Evolutionary conservation across 2,329 filamentous ascomycete species (phyloP).

Genomic region (Fusarium succisae): DNA sequence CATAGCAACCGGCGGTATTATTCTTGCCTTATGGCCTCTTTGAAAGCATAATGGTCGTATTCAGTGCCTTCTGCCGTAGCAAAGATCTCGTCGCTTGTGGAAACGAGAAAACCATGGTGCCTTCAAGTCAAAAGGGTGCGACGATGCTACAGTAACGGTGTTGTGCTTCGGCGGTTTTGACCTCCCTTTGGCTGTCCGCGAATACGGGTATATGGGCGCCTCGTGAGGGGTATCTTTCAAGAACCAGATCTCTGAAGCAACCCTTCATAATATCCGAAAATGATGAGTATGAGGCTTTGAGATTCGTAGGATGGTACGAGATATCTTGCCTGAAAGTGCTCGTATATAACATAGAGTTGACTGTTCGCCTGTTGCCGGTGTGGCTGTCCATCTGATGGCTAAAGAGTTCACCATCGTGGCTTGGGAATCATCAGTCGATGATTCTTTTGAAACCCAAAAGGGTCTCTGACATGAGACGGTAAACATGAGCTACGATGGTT

Average conservation of each 20-base stretch:
- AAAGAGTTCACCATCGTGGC: neutral
- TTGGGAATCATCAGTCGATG: neutral
- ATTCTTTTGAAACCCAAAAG: neutral
- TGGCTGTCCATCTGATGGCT: neutral
- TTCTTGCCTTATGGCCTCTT: neutral
- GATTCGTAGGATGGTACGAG: neutral
- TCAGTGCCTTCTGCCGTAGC: neutral
- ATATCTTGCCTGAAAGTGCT: neutral
- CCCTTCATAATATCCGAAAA: neutral
- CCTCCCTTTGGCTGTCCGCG: neutral
- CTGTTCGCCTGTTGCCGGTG: too few species aligned
- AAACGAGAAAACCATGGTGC: neutral
- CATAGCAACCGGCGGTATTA: neutral
- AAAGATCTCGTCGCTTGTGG: neutral
- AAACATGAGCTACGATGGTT: neutral
- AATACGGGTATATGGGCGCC: neutral
- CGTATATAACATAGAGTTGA: neutral
- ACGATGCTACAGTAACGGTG: neutral
- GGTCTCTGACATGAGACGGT: neutral
- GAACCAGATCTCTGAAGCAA: neutral
- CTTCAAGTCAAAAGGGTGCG: neutral
- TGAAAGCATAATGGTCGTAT: neutral
- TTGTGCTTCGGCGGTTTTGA: neutral
- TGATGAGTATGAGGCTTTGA: neutral
- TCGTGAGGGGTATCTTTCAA: slow-evolving; percentile 12